Evolutionary conservation across 2,329 filamentous ascomycete genomes (phyloP).

Genomic region (Allantophomopsis lycopodina): DNA sequence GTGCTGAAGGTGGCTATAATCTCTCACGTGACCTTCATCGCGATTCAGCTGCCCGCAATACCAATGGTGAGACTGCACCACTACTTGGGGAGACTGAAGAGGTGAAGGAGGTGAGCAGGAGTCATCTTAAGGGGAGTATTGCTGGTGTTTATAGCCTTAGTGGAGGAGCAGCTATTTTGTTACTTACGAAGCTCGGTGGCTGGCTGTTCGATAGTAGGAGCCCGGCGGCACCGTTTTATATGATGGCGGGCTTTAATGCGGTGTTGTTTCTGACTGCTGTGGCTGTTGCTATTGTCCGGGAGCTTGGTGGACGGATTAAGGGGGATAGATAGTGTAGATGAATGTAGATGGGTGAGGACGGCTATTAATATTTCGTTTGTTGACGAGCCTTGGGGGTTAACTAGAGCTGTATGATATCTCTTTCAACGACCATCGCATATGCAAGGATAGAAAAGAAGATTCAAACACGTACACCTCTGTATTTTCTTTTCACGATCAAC

Average conservation of each 20-base stretch:
- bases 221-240: constrained; percentile 74
- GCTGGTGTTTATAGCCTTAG: constrained; percentile 88
- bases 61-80: constrained; percentile 10
- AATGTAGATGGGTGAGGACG: too few relatives aligned
- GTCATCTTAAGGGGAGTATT: constrained; percentile 73
- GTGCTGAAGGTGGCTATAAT: constrained; percentile 22
- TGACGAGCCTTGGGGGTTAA: too few relatives aligned
- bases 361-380: too few relatives aligned
- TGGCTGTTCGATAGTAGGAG: constrained; percentile 67
- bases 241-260: constrained; percentile 83
- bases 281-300: too few relatives aligned
- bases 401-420: too few relatives aligned
- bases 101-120: constrained; percentile 8
- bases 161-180: constrained; percentile 76
- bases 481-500: too few relatives aligned
- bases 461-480: too few relatives aligned
- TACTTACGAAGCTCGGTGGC: constrained; percentile 86
- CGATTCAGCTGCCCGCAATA: neutral
- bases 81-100: constrained; percentile 13
- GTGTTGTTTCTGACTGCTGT: too few relatives aligned
- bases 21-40: constrained; percentile 14
- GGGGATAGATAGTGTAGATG: too few relatives aligned
- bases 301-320: too few relatives aligned
- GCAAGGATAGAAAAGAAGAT: too few relatives aligned
- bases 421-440: too few relatives aligned